Percentiles rank a stretch among this genome's conserved stretches.
These are phyloP conservation scores for Claviceps sp. DNA, from an alignment of 2,329 filamentous ascomycete genomes.

Conservation along the genomic window DNA sequence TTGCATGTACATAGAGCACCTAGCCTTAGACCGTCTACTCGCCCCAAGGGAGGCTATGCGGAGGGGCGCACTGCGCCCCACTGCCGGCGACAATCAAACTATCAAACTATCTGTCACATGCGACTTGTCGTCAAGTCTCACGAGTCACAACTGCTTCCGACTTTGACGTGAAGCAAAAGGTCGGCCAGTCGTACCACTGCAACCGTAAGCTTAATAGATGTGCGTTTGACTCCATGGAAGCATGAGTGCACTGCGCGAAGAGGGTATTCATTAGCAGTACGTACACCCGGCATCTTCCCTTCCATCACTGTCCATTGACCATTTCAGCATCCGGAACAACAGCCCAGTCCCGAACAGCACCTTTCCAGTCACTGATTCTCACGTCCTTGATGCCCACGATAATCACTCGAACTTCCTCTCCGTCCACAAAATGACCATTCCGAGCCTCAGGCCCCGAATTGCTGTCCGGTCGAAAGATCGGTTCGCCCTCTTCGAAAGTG, in stretches of 20 bases:
- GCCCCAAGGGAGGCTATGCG: too few species aligned
- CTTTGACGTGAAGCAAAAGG: not conserved
- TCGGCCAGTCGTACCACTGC: not conserved
- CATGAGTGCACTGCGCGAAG: not conserved
- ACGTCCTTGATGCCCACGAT: constrained; percentile 75
- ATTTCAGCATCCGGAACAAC: constrained; percentile 23
- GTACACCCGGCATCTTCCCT: not conserved
- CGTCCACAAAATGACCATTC: constrained; percentile 57
- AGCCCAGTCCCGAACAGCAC: constrained; percentile 72
- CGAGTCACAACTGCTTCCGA: not conserved
- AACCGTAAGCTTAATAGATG: not conserved
- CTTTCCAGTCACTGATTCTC: constrained; percentile 88
- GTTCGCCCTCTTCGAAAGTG: constrained; percentile 52
- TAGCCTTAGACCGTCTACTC: too few species aligned
- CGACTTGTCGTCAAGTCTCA: too few species aligned
- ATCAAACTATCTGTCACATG: too few species aligned
- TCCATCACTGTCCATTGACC: constrained; percentile 26
- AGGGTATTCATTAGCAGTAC: too few species aligned
- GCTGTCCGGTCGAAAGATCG: constrained; percentile 18
- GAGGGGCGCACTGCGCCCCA: too few species aligned
- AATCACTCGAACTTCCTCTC: constrained; percentile 76
- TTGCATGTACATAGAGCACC: too few species aligned
- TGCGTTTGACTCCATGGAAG: not conserved
- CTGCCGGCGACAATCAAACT: too few species aligned
- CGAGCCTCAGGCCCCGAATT: constrained; percentile 38